Base-by-base conservation (phyloP, 805 yeast species). In the Yamadazyma philogaea region DNA sequence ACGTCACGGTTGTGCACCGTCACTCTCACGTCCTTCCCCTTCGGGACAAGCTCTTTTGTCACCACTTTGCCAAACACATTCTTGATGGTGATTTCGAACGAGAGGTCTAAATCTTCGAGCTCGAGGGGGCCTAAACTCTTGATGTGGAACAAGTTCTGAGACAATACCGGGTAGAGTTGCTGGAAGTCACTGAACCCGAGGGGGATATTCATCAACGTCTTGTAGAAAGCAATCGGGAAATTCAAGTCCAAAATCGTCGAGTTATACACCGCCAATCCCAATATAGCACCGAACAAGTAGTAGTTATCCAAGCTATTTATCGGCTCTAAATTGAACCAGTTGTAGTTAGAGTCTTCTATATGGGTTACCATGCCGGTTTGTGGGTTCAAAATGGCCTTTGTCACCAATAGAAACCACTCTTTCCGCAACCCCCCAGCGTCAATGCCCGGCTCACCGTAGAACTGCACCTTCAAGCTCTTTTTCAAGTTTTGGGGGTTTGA, bases 401-500 rank as follows among this genome's bases (percentile, higher is more conserved):
- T 81, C 30, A 93, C 66, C 30, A 90, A 63, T 37, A 80, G 68
- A 60, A 93, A 90, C 99, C 99, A 91, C 56, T 91, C 99, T 56
- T 89, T 90, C 53, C 84, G 79, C 45, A 91, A 71, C 0, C 99
- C 99, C 2, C 99, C 98, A 0, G 89, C 97, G 66, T 91, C 99
- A 17, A 91, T 77, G 0, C 98, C 99, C 0, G 90, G 95, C 56
- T 91, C 99, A 45, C 82, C 82, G 3, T 83, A 66, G 59, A 93
- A 91, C 53, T 86, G 90, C 7, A 93, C 83, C 47, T 79, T 75
- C 22, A 91, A 62, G 1, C 87, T 77, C 55, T 90, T 89, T 52
- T 84, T 80, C 44, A 89, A 68, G 54, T 86, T 87, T 8, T 60
- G 59, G 32, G 68, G 72, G 52, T 79, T 79, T 3, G 70, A 61